A percentile compares a stretch with the other conserved stretches of the same genome.
Evolutionary conservation across 257 asterid genomes (phyloP).

Genomic region (Nicotiana otophora): DNA sequence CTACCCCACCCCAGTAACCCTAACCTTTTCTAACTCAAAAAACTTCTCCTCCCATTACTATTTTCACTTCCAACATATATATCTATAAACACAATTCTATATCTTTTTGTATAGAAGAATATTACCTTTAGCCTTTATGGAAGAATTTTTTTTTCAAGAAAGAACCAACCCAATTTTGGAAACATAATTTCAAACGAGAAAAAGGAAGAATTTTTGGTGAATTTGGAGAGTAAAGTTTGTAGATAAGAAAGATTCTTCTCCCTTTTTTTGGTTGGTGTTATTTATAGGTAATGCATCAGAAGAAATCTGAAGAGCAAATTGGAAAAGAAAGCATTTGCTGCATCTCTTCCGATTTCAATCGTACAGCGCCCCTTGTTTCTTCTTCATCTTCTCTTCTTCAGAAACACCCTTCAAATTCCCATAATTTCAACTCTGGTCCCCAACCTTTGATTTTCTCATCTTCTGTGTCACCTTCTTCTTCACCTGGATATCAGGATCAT

Average conservation of each 20-base stretch:
- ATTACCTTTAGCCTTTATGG: not conserved
- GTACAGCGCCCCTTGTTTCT: slow-evolving; percentile 50
- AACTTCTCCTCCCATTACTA: not conserved
- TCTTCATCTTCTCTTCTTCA: slow-evolving; percentile 55
- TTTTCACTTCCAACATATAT: not conserved
- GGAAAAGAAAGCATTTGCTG: slow-evolving; percentile 92
- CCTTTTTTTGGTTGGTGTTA: not conserved
- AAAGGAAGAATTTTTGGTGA: not conserved
- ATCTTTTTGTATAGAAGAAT: not conserved
- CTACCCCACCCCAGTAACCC: not conserved
- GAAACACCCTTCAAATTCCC: slow-evolving; percentile 29
- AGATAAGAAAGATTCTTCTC: not conserved
- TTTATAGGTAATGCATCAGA: slow-evolving; percentile 67
- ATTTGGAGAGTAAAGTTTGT: not conserved
- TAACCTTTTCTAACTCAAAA: not conserved
- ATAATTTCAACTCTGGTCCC: slow-evolving; percentile 18
- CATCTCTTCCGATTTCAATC: slow-evolving; percentile 99
- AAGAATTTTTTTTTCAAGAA: not conserved
- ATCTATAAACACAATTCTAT: not conserved
- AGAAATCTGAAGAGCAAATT: slow-evolving; percentile 94
- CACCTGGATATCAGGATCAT: slow-evolving; percentile 20
- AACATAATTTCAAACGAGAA: not conserved
- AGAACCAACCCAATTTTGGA: not conserved
- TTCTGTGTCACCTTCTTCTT: slow-evolving; percentile 21
- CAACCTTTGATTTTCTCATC: slow-evolving; percentile 7